phyloP scores from a whole-genome alignment of 352 stramenopile genomes.

The Phytophthora tubulina region DNA sequence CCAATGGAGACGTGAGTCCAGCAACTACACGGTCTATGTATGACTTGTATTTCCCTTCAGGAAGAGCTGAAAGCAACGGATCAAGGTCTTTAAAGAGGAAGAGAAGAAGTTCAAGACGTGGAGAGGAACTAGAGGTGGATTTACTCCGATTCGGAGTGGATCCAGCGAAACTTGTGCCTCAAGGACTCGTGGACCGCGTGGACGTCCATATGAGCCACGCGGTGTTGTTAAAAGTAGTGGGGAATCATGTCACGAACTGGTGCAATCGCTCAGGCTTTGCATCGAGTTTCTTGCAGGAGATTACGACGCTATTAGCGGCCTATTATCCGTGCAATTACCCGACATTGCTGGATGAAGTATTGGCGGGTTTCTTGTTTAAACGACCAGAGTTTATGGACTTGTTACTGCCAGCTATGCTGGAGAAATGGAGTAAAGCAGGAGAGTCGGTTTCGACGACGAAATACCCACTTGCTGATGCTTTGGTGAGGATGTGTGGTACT shows the following conservation, averaged over 20 bases:
- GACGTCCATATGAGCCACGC: constrained; percentile 66
- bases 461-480: constrained; percentile 75
- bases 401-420: constrained; percentile 72
- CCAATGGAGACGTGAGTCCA: constrained; percentile 40
- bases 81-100: constrained; percentile 60
- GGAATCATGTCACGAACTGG: constrained; percentile 81
- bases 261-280: constrained; percentile 71
- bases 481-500: constrained; percentile 53
- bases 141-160: constrained; percentile 79
- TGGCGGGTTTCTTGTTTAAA: constrained; percentile 81
- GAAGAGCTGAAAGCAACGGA: constrained; percentile 18
- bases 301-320: constrained; percentile 74
- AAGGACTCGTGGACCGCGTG: constrained; percentile 87
- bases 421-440: constrained; percentile 73
- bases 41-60: constrained; percentile 67
- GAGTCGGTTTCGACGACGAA: constrained; percentile 68
- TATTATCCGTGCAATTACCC: constrained; percentile 88
- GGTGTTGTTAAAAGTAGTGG: constrained; percentile 62
- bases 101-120: constrained; percentile 36
- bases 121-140: constrained; percentile 52
- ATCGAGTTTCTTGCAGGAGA: constrained; percentile 71
- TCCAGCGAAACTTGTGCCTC: constrained; percentile 76
- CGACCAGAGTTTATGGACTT: constrained; percentile 77
- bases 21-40: constrained; percentile 49
- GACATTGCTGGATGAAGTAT: constrained; percentile 84